These are phyloP conservation scores for Cordyceps fumosorosea DNA, from an alignment of 2,329 filamentous ascomycete genomes.

Conservation along the genomic window DNA sequence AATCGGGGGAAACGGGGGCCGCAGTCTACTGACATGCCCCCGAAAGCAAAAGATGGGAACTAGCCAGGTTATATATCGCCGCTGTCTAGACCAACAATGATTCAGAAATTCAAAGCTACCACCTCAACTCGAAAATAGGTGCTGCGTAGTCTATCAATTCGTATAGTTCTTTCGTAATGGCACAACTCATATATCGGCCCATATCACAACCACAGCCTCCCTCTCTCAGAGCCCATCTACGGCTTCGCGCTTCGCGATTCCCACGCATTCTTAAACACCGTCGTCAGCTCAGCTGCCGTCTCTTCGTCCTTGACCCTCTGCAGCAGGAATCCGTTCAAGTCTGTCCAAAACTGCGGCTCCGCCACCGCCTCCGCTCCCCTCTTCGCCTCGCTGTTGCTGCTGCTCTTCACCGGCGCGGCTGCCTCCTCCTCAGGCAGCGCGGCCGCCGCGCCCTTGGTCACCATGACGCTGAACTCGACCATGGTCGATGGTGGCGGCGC, in stretches of 20 bases:
- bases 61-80: conserved; percentile 11
- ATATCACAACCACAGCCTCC: neutral
- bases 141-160: neutral
- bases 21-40: neutral
- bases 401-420: conserved; percentile 11
- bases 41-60: conserved; percentile 8
- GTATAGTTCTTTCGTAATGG: neutral
- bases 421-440: conserved; percentile 32
- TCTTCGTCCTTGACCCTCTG: conserved; percentile 69
- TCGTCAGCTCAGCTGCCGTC: conserved; percentile 56
- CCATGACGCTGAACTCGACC: conserved; percentile 81
- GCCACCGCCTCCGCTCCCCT: conserved; percentile 34
- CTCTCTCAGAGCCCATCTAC: conserved; percentile 11
- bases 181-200: neutral
- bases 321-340: conserved; percentile 73
- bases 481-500: conserved; percentile 20
- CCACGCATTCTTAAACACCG: conserved; percentile 67
- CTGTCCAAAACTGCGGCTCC: conserved; percentile 76
- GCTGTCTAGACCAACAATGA: conserved; percentile 8
- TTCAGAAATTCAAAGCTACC: neutral
- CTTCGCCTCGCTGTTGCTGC: neutral
- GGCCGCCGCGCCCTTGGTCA: conserved; percentile 62
- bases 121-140: neutral
- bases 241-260: conserved; percentile 36
- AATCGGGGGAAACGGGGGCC: neutral